Percentiles rank a stretch among this genome's conserved stretches.
These are phyloP conservation scores for Gossypium thurberi DNA, from an alignment of 345 rosid genomes.

Conservation along the genomic window DNA sequence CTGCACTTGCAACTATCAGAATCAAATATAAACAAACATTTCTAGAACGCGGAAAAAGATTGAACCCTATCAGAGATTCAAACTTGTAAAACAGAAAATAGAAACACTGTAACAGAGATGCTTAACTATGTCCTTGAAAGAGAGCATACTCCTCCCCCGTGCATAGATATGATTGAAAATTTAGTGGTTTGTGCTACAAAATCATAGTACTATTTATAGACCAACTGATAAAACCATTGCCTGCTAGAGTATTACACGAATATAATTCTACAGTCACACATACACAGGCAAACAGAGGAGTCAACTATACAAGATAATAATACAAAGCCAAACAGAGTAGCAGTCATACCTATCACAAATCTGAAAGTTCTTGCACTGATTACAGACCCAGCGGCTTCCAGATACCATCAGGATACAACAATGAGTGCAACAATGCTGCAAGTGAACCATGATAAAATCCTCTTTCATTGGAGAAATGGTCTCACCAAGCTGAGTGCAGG, in stretches of 20 bases:
- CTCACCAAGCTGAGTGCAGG: constrained; percentile 82
- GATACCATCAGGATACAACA: constrained; percentile 89
- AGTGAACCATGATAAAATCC: constrained; percentile 98
- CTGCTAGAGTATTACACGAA: neutral
- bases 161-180: neutral
- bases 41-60: neutral
- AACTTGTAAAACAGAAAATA: neutral
- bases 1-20: neutral
- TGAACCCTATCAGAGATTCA: neutral
- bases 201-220: neutral
- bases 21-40: neutral
- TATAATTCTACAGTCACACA: neutral
- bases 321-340: constrained; percentile 13
- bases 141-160: neutral
- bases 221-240: neutral
- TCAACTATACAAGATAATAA: neutral
- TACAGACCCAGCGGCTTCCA: constrained; percentile 87
- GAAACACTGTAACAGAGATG: neutral
- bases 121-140: neutral
- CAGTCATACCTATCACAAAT: constrained; percentile 80
- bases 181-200: neutral
- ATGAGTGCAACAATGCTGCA: constrained; percentile 86
- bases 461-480: constrained; percentile 97
- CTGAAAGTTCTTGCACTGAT: constrained; percentile 86
- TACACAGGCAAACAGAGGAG: neutral